A percentile compares a stretch with the other conserved stretches of the same genome.
Evolutionary conservation across 2,329 filamentous ascomycete genomes (phyloP).

Genomic region (Xylariaceae sp.): DNA sequence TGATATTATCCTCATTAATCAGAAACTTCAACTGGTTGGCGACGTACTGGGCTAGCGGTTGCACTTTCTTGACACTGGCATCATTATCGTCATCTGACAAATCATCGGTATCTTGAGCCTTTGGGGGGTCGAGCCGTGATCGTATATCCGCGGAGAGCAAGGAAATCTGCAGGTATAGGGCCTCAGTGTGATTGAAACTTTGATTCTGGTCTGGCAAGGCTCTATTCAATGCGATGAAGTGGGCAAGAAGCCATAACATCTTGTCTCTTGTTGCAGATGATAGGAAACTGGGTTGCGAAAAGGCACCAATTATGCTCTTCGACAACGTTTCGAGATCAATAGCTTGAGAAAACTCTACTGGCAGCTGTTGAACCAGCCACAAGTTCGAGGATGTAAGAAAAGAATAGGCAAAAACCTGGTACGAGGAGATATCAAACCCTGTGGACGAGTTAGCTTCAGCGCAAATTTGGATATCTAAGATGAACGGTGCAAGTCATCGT

Average conservation of each 20-base stretch:
- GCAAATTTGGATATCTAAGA: background rate
- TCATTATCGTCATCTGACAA: constrained; percentile 39
- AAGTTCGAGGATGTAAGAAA: constrained; percentile 34
- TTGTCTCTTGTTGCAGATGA: constrained; percentile 33
- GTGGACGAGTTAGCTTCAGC: constrained; percentile 6
- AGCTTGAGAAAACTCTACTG: constrained; percentile 32
- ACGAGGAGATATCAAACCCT: constrained; percentile 18
- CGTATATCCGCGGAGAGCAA: constrained; percentile 49
- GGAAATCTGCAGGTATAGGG: constrained; percentile 52
- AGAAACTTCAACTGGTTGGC: constrained; percentile 64
- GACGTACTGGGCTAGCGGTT: constrained; percentile 52
- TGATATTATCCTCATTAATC: constrained; percentile 71
- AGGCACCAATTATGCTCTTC: constrained; percentile 37
- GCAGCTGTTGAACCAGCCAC: constrained; percentile 38
- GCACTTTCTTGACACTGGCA: constrained; percentile 28
- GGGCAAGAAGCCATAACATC: constrained; percentile 62
- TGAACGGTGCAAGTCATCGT: background rate
- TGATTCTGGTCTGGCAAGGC: constrained; percentile 25
- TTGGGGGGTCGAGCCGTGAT: constrained; percentile 32
- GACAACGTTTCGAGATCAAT: constrained; percentile 42
- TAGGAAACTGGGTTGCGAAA: constrained; percentile 25
- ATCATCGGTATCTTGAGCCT: constrained; percentile 31
- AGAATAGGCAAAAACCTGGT: constrained; percentile 28
- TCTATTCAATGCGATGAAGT: constrained; percentile 58
- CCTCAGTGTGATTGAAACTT: constrained; percentile 40